A percentile compares a stretch with the other conserved stretches of the same genome.
These are phyloP conservation scores for Gastrodia elata DNA, from an alignment of 106 monocot species.

Conservation along the genomic window DNA sequence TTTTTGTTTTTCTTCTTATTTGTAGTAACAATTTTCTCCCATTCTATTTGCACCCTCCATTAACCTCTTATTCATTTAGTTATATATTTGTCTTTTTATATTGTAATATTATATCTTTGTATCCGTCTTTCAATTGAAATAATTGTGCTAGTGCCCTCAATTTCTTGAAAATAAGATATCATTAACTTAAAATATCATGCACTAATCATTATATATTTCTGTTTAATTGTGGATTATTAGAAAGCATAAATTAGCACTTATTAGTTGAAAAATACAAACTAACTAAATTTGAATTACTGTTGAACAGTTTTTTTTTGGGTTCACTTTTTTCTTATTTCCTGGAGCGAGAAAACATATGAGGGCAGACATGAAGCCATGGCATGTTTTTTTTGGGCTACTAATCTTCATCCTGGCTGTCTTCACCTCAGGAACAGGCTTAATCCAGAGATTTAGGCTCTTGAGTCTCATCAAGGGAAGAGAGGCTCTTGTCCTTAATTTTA, in stretches of 20 bases:
- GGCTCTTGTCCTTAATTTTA: conserved; percentile 21
- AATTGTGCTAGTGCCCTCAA: no score
- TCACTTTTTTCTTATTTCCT: conserved; percentile 17
- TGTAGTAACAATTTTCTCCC: no score
- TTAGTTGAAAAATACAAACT: background rate
- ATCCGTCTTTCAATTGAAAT: no score
- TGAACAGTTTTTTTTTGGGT: conserved; percentile 23
- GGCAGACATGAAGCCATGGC: conserved; percentile 23
- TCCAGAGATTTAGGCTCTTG: conserved; percentile 10
- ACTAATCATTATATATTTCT: no score
- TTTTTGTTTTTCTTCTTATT: no score
- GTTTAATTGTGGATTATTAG: background rate
- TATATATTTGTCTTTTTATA: no score
- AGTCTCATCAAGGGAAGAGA: conserved; percentile 8
- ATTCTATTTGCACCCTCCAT: no score
- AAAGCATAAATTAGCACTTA: no score
- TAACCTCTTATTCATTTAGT: no score
- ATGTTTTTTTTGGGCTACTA: conserved; percentile 19
- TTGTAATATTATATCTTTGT: no score
- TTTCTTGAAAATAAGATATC: no score
- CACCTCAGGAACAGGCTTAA: conserved; percentile 25
- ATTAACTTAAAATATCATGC: no score
- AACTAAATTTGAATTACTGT: background rate
- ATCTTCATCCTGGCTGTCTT: conserved; percentile 24
- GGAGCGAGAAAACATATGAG: conserved; percentile 8